phyloP scores from a whole-genome alignment of 345 rosid genomes.

The Salix suchowensis region DNA sequence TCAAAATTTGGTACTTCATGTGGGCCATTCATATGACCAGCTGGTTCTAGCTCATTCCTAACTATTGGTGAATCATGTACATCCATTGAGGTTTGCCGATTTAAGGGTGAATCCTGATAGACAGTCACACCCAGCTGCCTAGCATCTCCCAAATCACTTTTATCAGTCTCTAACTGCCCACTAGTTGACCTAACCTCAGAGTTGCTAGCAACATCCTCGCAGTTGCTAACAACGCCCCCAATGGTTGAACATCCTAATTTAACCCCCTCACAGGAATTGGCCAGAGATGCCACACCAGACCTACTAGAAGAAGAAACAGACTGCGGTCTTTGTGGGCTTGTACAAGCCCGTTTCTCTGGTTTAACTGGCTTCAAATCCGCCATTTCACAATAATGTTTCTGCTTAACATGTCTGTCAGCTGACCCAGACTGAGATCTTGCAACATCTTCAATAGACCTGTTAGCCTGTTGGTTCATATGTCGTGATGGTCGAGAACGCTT shows the following conservation, averaged over 20 bases:
- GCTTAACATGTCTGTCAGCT: conserved; percentile 42
- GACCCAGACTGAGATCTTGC: conserved; percentile 33
- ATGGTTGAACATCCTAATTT: conserved; percentile 18
- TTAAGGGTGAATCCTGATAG: conserved; percentile 18
- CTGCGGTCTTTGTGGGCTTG: conserved; percentile 41
- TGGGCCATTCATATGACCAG: conserved; percentile 4
- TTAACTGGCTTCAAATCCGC: conserved; percentile 37
- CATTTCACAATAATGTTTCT: conserved; percentile 41
- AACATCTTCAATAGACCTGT: conserved; percentile 43
- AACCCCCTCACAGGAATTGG: conserved; percentile 25
- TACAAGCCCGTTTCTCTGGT: conserved; percentile 44
- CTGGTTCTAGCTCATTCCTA: conserved; percentile 20
- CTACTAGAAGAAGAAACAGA: conserved; percentile 46
- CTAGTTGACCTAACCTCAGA: conserved; percentile 16
- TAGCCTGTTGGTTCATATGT: conserved; percentile 42
- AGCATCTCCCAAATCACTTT: conserved; percentile 7
- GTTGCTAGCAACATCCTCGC: conserved; percentile 17
- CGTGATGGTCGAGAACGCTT: conserved; percentile 46
- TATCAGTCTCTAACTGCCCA: conserved; percentile 26
- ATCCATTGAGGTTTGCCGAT: conserved; percentile 25
- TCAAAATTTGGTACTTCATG: conserved; percentile 35
- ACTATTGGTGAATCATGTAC: conserved; percentile 22
- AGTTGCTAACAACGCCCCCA: conserved; percentile 16
- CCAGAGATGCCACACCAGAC: conserved; percentile 38
- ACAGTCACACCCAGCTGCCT: conserved; percentile 17